A percentile compares a stretch with the other conserved stretches of the same genome.
These are phyloP conservation scores for Diphasiastrum complanatum DNA, from an alignment of 83 land plant species.

Conservation along the genomic window DNA sequence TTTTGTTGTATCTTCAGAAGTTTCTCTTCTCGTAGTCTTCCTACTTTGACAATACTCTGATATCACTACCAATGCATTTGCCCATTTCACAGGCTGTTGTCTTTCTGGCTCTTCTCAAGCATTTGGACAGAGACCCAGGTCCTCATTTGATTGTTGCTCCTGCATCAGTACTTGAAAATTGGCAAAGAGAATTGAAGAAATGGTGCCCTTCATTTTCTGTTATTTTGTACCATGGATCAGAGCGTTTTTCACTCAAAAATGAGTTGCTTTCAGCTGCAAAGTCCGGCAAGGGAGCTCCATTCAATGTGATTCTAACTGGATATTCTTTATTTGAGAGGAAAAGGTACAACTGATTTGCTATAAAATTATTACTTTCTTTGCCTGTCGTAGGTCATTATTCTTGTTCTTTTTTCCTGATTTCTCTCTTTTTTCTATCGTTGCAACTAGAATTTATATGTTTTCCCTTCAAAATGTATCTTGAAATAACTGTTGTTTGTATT, in stretches of 20 bases:
- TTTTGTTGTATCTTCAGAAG: neutral
- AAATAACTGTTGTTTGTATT: too few species aligned
- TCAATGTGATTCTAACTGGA: slow-evolving; percentile 81
- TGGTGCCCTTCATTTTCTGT: slow-evolving; percentile 94
- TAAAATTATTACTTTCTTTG: too few species aligned
- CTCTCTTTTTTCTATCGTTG: too few species aligned
- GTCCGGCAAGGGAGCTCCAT: slow-evolving; percentile 70
- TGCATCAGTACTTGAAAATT: slow-evolving; percentile 91
- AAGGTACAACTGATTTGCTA: too few species aligned
- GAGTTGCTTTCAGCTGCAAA: slow-evolving; percentile 51
- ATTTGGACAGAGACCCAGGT: slow-evolving; percentile 79
- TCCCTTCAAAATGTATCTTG: too few species aligned
- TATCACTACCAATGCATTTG: neutral
- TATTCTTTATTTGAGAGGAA: slow-evolving; percentile 92
- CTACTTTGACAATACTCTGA: too few species aligned
- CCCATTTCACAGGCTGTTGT: slow-evolving; percentile 61
- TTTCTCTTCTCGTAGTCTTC: too few species aligned
- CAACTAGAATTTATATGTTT: too few species aligned
- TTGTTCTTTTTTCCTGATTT: too few species aligned
- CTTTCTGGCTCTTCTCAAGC: slow-evolving; percentile 68
- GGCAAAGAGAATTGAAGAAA: slow-evolving; percentile 82
- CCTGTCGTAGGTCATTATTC: too few species aligned
- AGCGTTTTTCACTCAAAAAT: slow-evolving; percentile 50
- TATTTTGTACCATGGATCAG: slow-evolving; percentile 73
- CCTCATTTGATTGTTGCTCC: slow-evolving; percentile 94